Evolutionary conservation across 208 protist species (phyloP).

Genomic region (Naegleria gruberi): DNA sequence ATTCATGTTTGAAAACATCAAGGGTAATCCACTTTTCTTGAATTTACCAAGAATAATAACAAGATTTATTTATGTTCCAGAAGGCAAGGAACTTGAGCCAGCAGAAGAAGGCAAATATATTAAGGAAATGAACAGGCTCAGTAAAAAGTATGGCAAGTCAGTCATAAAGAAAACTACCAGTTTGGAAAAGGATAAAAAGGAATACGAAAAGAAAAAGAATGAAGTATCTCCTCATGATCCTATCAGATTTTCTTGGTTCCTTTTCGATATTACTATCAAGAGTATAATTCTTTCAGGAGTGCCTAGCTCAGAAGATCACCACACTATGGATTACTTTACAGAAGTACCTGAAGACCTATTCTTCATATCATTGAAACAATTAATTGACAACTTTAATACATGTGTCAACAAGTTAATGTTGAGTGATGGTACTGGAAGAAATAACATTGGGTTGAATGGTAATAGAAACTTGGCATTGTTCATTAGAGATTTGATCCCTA

Average conservation of each 20-base stretch:
- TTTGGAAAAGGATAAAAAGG: background rate
- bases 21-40: background rate
- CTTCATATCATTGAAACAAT: too few species aligned
- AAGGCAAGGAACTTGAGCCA: background rate
- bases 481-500: background rate
- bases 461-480: slow-evolving; percentile 14
- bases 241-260: slow-evolving; percentile 4
- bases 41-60: background rate
- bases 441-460: background rate
- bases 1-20: background rate
- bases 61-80: background rate
- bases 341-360: background rate
- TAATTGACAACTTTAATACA: background rate
- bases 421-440: background rate
- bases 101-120: background rate
- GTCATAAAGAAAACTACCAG: background rate
- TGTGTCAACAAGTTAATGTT: background rate
- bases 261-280: slow-evolving; percentile 5
- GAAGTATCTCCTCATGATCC: background rate
- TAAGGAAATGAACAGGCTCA: background rate
- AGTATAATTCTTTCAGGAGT: background rate
- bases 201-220: background rate
- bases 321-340: background rate
- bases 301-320: background rate
- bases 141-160: background rate